Base-by-base conservation (phyloP, 140 eudicot species). In the Stevia rebaudiana region DNA sequence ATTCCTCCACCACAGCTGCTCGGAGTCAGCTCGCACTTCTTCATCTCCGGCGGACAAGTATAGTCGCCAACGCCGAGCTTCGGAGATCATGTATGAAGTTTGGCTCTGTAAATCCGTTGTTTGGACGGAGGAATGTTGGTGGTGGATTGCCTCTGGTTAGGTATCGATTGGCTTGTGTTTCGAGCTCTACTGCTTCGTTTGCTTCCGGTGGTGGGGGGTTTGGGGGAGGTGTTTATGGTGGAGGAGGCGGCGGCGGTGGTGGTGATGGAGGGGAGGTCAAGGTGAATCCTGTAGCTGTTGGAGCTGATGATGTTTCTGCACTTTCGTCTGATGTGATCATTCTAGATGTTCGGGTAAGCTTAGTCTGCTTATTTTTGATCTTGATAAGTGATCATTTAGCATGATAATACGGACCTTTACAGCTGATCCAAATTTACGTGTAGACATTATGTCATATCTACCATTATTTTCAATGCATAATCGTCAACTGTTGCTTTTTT, bases 311-410 rank as follows among this genome's bases (percentile, higher is more conserved):
- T 60, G 80, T 44, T 69, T 74, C 94, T 25, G 86, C 75, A 1
- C 31, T 68, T 66, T 67, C 85, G 52, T 65, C 89, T 31, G 98
- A 87, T 83, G 98, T 84, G 19, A 91, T 91, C 0, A 74, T 91
- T 71, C 90, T 91, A 51, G 96, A 91, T 75, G 98, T 91, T 66
- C 75, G 82, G 39, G 98, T 90, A 79, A 76, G 85, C 18, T 39
- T 37, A n/a, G 48, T 57, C 39, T 63, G 33, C 30, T 12, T 28
- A 36, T 18, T 63, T 39, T 37, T 3, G n/a, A 22, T 41, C 15
- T 48, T 33, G 37, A 21, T 48, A 6, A 21, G 12, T 61, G 44
- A 42, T 43, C 28, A 4, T 11, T 54, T 21, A 25, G 25, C 39
- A 56, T 56, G 8, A 52, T 24, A 24, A 23, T 52, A 15, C 19